Base-by-base conservation (phyloP, 2,329 filamentous ascomycete species). In the Fusarium mundagurra region DNA sequence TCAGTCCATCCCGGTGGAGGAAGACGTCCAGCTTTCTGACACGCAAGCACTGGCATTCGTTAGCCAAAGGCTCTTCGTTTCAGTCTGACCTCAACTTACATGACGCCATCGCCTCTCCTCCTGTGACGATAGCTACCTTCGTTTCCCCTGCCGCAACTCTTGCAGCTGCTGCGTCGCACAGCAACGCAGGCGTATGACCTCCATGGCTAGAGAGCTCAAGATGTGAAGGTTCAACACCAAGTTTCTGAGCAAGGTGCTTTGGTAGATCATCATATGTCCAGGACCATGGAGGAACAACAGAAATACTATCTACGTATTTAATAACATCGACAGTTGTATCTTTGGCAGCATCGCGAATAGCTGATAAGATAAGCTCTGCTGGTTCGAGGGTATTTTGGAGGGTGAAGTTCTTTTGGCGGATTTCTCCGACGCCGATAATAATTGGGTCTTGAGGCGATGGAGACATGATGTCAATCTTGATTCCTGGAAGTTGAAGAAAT, bases 191-290 rank as follows among this genome's bases (percentile, higher is more conserved):
- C 38, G 90, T 87, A 72, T 92, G 89, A 1, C 91, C 91, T 1
- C 90, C 91, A 82, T 92, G 90, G 6, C 87, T 86, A 31, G 86
- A 89, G 67, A 88, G 86, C 33, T 83, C 80, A 54, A 83, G 85
- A 74, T 89, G 86, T 3, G 81, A 82, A 1, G 87, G 83, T 6
- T 84, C 78, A 8, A 89, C 82, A 0, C 83, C 84, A 6, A 92
- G 79, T 43, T 83, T 85, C 44, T 86, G 73, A 1, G 87, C 83
- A 11, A 93, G 77, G 3, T 89, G 81, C 10, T 83, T 84, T 0
- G 90, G 89, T 4, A 92, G 80, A 77, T 92, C 87, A 3, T 84
- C 80, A 76, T 92, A 92, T 2, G 88, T 86, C 91, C 91, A 92
- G 0, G 91, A 92, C 91, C 91, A 93, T 0, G 89, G 89, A 45